Conservation (phyloP, 176 grass and related monocot species). For the Bromus sterilis region DNA sequence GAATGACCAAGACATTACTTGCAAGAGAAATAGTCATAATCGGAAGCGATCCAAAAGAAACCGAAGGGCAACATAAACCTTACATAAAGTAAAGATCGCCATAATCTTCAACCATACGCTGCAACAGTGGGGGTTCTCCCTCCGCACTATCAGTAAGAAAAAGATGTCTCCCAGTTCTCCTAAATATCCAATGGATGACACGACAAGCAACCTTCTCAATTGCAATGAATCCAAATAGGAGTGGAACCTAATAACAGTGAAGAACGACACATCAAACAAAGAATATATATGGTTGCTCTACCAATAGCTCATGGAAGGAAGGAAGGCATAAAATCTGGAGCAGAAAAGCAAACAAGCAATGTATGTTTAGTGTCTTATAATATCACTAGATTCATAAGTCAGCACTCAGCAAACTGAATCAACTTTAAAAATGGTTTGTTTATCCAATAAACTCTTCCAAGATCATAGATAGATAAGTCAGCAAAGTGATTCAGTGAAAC, state of each 20-base stretch:
- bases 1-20: neutral
- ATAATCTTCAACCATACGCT: slow-evolving; percentile 73
- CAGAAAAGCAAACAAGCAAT: neutral
- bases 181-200: slow-evolving; percentile 81
- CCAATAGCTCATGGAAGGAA: neutral
- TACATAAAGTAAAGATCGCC: slow-evolving; percentile 72
- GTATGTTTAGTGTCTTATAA: neutral
- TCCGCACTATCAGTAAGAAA: slow-evolving; percentile 77
- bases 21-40: neutral
- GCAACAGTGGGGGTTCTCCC: slow-evolving; percentile 63
- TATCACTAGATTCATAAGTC: neutral
- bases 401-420: neutral
- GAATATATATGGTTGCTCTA: neutral
- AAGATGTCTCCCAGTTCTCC: slow-evolving; percentile 82
- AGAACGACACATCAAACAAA: neutral
- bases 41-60: neutral
- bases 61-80: slow-evolving; percentile 17
- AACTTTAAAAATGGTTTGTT: neutral
- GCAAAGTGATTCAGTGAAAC: neutral
- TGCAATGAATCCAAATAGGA: slow-evolving; percentile 63
- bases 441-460: neutral
- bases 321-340: neutral
- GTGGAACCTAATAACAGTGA: slow-evolving; percentile 50
- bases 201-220: slow-evolving; percentile 72
- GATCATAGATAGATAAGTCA: neutral